Evolutionary conservation across 2,329 filamentous ascomycete species (phyloP), one percentile per base, ranked within the genome.

Genomic region (Penicillium freii): DNA sequence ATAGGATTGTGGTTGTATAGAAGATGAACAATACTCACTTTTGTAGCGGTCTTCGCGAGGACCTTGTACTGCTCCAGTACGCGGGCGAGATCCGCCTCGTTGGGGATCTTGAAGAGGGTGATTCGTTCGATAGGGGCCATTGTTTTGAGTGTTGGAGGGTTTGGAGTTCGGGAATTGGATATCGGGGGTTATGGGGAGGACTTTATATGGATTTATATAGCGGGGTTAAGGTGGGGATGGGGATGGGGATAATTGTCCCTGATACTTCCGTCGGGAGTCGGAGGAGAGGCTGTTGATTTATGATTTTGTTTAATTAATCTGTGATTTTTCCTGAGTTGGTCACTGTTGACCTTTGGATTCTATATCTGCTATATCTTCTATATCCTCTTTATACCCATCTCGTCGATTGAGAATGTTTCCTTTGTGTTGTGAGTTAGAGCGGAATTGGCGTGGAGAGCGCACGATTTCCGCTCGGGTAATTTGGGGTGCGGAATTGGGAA

Each of bases 51-150:
- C 58, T 74, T 69, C 15, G 73, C 70, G 9, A 81, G 65, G 5
- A 73, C 66, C 56, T 76, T 74, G 65, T 81, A 81, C 57, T 77
- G 68, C 23, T 78, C 76, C 1, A 82, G 61, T 6, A 82, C 64
- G 17, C 71, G 68, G 29, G 75, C 67, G 23, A 77, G 74, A 59
- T 80, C 76, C 46, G 72, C 74, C 40, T 77, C 75, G 44, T 78
- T 75, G 57, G 79, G 76, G 55, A 82, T 73, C 65, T 83, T 83
- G 77, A 83, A 83, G 59, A 82, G 73, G 31, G 81, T 82, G 60
- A 82, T 75, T 49, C 81, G 76, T 63, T 81, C 77, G 65, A 82
- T 77, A 29, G 69, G 69, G 19, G 73, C 69, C 73, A 76, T 77
- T 57, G 52, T 66, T 47, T 40, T 39, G n/a, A 19, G 21, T 8